Evolutionary conservation across 352 stramenopile genomes (phyloP).

Genomic region (Aphanomyces cochlioides): DNA sequence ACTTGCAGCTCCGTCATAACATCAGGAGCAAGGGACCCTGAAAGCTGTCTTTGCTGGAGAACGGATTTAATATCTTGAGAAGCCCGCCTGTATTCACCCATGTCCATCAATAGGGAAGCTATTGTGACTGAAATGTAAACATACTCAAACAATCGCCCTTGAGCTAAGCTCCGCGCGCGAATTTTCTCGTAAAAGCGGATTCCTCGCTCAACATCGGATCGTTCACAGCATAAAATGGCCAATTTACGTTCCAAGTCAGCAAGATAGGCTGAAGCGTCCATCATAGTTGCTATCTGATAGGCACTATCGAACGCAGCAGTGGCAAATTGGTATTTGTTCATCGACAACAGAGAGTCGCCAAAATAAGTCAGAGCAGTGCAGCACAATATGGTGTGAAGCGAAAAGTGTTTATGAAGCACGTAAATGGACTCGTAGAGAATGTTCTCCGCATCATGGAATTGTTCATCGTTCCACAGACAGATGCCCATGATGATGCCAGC

Average conservation of each 20-base stretch:
- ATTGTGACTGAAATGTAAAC: constrained; percentile 17
- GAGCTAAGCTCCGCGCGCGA: constrained; percentile 5
- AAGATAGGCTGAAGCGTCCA: background rate
- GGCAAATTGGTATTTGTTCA: constrained; percentile 17
- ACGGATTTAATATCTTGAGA: constrained; percentile 17
- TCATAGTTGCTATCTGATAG: background rate
- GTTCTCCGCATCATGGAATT: constrained; percentile 19
- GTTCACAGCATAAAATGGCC: constrained; percentile 8
- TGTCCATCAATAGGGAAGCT: constrained; percentile 16
- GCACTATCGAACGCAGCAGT: constrained; percentile 15
- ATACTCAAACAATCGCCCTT: constrained; percentile 20
- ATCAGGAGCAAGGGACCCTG: background rate
- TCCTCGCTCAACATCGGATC: constrained; percentile 15
- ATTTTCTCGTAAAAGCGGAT: constrained; percentile 15
- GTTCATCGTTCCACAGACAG: background rate
- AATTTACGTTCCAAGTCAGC: constrained; percentile 27
- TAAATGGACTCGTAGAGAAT: constrained; percentile 28
- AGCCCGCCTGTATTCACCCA: background rate
- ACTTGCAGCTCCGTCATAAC: constrained; percentile 9
- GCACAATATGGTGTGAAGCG: background rate
- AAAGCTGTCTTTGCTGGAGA: background rate
- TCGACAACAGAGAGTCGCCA: constrained; percentile 18
- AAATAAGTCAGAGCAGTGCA: background rate
- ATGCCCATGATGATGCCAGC: constrained; percentile 14
- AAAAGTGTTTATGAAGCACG: background rate